phyloP scores from a whole-genome alignment of 306 rosid species.

The Fagus crenata region DNA sequence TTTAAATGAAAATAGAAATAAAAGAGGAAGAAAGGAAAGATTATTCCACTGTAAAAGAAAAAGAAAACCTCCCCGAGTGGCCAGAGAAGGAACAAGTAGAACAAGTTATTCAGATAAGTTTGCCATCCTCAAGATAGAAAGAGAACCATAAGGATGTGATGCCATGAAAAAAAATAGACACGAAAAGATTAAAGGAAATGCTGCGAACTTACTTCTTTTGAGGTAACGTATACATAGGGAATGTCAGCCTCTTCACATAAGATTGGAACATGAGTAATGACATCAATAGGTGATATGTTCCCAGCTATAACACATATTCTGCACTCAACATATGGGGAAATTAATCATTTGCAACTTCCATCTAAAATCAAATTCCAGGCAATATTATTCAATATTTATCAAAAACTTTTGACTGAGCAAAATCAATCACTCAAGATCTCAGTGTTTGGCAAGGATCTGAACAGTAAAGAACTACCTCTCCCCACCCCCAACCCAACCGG shows the following conservation, averaged over 20 bases:
- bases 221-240: slow-evolving; percentile 71
- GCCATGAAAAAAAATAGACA: not conserved
- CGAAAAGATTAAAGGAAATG: not conserved
- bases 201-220: slow-evolving; percentile 72
- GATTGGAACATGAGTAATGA: slow-evolving; percentile 86
- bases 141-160: not conserved
- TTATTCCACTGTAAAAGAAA: not conserved
- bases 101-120: not conserved
- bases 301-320: slow-evolving; percentile 92
- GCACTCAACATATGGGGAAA: slow-evolving; percentile 27
- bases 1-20: not conserved
- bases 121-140: not conserved
- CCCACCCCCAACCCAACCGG: not conserved
- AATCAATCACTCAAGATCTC: not conserved
- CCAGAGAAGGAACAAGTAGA: not conserved
- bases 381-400: not conserved
- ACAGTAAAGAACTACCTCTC: not conserved
- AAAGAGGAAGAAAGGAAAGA: not conserved
- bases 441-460: not conserved
- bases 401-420: not conserved
- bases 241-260: slow-evolving; percentile 84
- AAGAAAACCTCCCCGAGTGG: not conserved
- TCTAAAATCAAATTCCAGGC: not conserved
- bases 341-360: not conserved
- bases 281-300: slow-evolving; percentile 92